Base-by-base conservation (phyloP, 345 rosid species). In the Salix caprea region DNA sequence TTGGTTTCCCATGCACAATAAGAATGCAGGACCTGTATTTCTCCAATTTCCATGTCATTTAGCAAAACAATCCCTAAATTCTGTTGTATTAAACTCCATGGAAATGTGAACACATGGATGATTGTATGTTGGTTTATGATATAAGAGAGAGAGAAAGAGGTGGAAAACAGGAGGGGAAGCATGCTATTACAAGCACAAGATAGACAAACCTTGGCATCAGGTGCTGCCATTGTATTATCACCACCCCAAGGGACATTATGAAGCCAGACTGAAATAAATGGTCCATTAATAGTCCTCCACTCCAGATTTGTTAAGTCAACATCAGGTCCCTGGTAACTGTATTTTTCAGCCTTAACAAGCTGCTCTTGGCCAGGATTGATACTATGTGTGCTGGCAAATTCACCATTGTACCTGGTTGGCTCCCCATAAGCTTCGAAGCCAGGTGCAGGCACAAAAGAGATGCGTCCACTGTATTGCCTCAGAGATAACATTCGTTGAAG, bases 211-310 rank as follows among this genome's bases (percentile, higher is more conserved):
- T 93, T 87, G 3, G 98, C 99, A 67, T 88, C 68, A 36, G 99
- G 99, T 77, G 99, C 99, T 72, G 99, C 97, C 90, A 91, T 79
- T 73, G 84, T 79, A 77, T 85, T 87, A 84, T 94, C 95, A 11
- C 87, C 76, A 46, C 97, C 98, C 99, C 98, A 96, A 36, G 98
- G 95, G 61, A 93, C 99, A 80, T 96, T 96, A 75, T 96, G 99
- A 82, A 93, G 96, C 99, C 99, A 96, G 74, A 96, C 80, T 52
- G 96, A 89, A 84, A 96, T 77, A 89, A 96, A 96, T 26, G 99
- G 99, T 64, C 99, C 98, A 46, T 76, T 83, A 54, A 96, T 88
- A 77, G 85, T 88, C 82, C 97, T 91, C 99, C 99, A 96, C 14
- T 83, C 85, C 54, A 79, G 80, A 71, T 86, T 81, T 79, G 78